Evolutionary conservation across 116 monocot genomes (phyloP).

Genomic region (Dioscorea cayenensis): DNA sequence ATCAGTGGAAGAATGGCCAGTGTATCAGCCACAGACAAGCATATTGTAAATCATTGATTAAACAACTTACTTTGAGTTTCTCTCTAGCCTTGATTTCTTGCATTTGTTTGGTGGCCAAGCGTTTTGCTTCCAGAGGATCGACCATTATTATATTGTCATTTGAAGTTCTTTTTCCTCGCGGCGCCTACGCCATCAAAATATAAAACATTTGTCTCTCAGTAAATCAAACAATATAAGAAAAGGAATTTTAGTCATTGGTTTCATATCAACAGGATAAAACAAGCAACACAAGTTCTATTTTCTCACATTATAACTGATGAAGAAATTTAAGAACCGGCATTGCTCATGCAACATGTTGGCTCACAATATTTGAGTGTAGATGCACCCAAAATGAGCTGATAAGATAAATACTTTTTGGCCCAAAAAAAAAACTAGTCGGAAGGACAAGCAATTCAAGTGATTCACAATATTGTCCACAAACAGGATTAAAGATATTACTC

Average conservation of each 20-base stretch:
- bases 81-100: conserved; percentile 72
- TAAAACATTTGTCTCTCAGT: neutral
- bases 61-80: conserved; percentile 54
- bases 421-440: too few species aligned
- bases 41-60: neutral
- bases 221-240: neutral
- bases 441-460: too few species aligned
- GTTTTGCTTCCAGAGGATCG: conserved; percentile 92
- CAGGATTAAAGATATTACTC: too few species aligned
- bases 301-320: too few species aligned
- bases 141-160: conserved; percentile 62
- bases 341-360: too few species aligned
- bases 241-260: neutral
- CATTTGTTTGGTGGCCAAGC: conserved; percentile 82
- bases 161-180: conserved; percentile 35
- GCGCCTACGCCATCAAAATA: conserved; percentile 25
- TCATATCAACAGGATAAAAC: neutral
- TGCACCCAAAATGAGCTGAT: too few species aligned
- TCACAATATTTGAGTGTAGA: too few species aligned
- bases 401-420: too few species aligned
- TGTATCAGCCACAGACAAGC: too few species aligned
- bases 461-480: too few species aligned
- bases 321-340: too few species aligned
- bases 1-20: too few species aligned
- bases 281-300: neutral